phyloP scores from a whole-genome alignment of 768 basidiomycete species.

The Paxillus ammoniavirescens region DNA sequence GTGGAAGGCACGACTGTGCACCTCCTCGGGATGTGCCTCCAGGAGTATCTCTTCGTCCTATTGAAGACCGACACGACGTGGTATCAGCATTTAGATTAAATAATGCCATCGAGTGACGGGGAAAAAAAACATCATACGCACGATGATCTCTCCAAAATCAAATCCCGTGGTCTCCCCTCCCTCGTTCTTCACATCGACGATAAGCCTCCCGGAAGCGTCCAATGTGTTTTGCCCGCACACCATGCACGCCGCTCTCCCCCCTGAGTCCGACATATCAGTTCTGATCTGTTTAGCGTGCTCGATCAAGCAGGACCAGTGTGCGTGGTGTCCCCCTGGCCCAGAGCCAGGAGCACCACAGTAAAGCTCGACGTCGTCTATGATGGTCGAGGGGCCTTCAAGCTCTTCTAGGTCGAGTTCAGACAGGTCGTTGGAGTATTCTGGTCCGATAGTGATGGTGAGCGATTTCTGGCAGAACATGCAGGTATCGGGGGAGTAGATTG shows the following conservation, averaged over 20 bases:
- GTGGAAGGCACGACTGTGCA: slow-evolving; percentile 23
- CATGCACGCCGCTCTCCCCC: slow-evolving; percentile 5
- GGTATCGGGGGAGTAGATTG: slow-evolving; percentile 19
- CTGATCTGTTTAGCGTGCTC: slow-evolving; percentile 12
- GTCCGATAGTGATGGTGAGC: slow-evolving; percentile 11
- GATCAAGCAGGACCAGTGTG: slow-evolving; percentile 28
- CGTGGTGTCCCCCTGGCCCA: slow-evolving; percentile 21
- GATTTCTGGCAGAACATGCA: slow-evolving; percentile 24
- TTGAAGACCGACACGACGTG: neutral
- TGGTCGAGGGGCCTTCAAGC: slow-evolving; percentile 3
- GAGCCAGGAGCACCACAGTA: slow-evolving; percentile 21
- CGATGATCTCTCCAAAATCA: slow-evolving; percentile 26
- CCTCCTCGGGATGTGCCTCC: slow-evolving; percentile 15
- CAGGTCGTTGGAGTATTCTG: neutral
- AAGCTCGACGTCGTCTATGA: slow-evolving; percentile 25
- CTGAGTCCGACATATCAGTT: neutral
- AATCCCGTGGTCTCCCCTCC: slow-evolving; percentile 25
- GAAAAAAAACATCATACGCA: slow-evolving; percentile 8
- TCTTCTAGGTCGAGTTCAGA: slow-evolving; percentile 5
- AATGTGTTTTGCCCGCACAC: slow-evolving; percentile 19
- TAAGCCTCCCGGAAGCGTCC: slow-evolving; percentile 13
- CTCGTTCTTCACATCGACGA: slow-evolving; percentile 27
- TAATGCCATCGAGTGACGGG: too few species aligned
- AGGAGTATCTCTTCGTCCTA: slow-evolving; percentile 25
- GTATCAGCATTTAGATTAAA: neutral